Percentiles rank a stretch among this genome's conserved stretches.
phyloP scores from a whole-genome alignment of 257 asterid genomes.

The Petunia secreta region DNA sequence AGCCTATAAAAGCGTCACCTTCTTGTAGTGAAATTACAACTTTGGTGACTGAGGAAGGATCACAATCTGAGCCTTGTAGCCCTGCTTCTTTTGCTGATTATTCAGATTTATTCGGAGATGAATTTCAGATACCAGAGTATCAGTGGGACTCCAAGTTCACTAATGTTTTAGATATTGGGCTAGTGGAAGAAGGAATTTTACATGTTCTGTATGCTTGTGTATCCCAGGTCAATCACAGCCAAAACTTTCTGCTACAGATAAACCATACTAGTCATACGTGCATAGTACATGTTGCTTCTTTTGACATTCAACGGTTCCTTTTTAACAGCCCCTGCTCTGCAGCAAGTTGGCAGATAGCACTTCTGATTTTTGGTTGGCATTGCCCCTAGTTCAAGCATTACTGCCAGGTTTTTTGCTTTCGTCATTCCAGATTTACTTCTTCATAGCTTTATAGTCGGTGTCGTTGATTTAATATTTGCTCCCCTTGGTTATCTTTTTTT shows the following conservation, averaged over 20 bases:
- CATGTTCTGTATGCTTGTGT: conserved; percentile 95
- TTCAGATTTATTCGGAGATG: conserved; percentile 85
- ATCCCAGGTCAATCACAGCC: conserved; percentile 73
- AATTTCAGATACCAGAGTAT: conserved; percentile 63
- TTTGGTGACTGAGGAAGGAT: conserved; percentile 56
- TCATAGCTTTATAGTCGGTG: conserved; percentile 3
- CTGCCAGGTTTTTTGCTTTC: conserved; percentile 69
- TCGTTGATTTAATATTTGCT: background rate
- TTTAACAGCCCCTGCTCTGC: conserved; percentile 77
- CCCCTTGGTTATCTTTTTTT: background rate
- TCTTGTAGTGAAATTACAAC: conserved; percentile 44
- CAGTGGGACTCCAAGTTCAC: conserved; percentile 61
- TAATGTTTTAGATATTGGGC: conserved; percentile 71
- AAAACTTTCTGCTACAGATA: conserved; percentile 18
- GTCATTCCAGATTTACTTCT: background rate
- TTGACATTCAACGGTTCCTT: conserved; percentile 28
- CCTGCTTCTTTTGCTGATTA: conserved; percentile 57
- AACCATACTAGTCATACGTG: background rate
- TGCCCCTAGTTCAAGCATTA: conserved; percentile 90
- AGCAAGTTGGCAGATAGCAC: conserved; percentile 81
- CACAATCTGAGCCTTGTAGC: conserved; percentile 45
- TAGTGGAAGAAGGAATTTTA: conserved; percentile 89
- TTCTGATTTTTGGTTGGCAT: conserved; percentile 76
- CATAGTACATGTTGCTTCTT: conserved; percentile 19
- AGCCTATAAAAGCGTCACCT: conserved; percentile 48